Evolutionary conservation across 2,329 filamentous ascomycete genomes (phyloP).

Genomic region (Myriangium duriaei): DNA sequence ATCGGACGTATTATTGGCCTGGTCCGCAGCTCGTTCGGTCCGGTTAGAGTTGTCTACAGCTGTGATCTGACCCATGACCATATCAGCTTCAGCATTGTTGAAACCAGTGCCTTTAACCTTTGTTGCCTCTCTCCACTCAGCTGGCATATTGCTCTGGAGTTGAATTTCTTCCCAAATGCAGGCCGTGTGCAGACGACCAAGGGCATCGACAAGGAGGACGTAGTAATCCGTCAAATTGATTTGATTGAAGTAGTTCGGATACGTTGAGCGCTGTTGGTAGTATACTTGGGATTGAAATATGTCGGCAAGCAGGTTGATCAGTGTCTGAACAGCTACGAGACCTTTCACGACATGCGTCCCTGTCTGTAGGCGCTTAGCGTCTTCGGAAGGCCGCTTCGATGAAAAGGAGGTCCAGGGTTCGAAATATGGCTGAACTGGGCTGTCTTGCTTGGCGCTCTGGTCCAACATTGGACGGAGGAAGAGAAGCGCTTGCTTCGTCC

Average conservation of each 20-base stretch:
- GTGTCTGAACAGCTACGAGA: conserved; percentile 61
- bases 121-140: conserved; percentile 45
- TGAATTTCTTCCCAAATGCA: conserved; percentile 77
- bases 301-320: conserved; percentile 56
- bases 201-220: conserved; percentile 54
- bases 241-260: conserved; percentile 48
- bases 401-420: conserved; percentile 8
- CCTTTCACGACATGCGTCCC: conserved; percentile 73
- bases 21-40: conserved; percentile 6
- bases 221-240: conserved; percentile 83
- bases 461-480: conserved; percentile 53
- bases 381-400: not conserved
- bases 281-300: conserved; percentile 20
- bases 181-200: conserved; percentile 66
- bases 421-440: conserved; percentile 14
- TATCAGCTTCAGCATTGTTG: conserved; percentile 25
- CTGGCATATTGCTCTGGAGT: conserved; percentile 60
- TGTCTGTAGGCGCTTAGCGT: conserved; percentile 24
- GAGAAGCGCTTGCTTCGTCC: conserved; percentile 58
- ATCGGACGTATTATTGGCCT: conserved; percentile 9
- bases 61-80: conserved; percentile 22
- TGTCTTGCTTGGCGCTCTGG: conserved; percentile 10
- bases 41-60: conserved; percentile 1
- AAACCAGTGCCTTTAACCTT: conserved; percentile 25
- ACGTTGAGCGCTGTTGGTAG: conserved; percentile 44